These are phyloP conservation scores for Diplogelasinospora grovesii DNA, from an alignment of 495 filamentous ascomycete species.

Conservation along the genomic window DNA sequence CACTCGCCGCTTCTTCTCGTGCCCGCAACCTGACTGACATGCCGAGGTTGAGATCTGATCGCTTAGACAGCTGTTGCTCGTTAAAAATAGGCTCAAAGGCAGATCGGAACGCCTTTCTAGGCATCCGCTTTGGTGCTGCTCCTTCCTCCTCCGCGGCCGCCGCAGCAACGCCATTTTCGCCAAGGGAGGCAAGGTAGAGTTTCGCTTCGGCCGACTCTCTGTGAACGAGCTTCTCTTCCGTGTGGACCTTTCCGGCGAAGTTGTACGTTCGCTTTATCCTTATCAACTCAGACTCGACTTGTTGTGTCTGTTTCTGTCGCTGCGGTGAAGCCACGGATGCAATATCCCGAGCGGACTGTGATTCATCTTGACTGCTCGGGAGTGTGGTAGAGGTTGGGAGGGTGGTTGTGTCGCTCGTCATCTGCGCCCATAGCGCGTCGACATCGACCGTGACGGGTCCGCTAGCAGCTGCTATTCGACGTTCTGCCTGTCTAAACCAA, in stretches of 20 bases:
- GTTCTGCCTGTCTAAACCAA: conserved; percentile 52
- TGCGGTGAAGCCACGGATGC: conserved; percentile 17
- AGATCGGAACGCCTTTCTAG: conserved; percentile 64
- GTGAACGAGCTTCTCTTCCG: conserved; percentile 73
- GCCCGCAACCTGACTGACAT: conserved; percentile 32
- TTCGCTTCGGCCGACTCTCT: conserved; percentile 76
- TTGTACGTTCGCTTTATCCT: conserved; percentile 84
- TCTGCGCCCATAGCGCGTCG: conserved; percentile 77
- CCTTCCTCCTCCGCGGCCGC: conserved; percentile 24
- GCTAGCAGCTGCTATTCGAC: conserved; percentile 52
- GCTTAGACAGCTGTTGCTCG: conserved; percentile 28
- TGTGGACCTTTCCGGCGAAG: conserved; percentile 82
- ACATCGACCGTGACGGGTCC: conserved; percentile 79
- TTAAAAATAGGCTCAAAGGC: conserved; percentile 69
- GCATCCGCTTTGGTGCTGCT: conserved; percentile 46
- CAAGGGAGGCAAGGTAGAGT: conserved; percentile 58
- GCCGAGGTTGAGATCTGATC: conserved; percentile 46
- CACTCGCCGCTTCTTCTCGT: conserved; percentile 32
- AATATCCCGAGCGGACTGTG: no score
- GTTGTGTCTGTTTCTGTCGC: neutral
- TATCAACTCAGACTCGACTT: conserved; percentile 44
- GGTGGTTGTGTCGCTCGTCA: conserved; percentile 47
- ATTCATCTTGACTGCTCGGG: no score
- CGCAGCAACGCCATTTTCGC: conserved; percentile 25
- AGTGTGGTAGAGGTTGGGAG: neutral